A percentile compares a stretch with the other conserved stretches of the same genome.
phyloP scores from a whole-genome alignment of 192 early-diverging fungal species.

The Entomortierella parvispora region DNA sequence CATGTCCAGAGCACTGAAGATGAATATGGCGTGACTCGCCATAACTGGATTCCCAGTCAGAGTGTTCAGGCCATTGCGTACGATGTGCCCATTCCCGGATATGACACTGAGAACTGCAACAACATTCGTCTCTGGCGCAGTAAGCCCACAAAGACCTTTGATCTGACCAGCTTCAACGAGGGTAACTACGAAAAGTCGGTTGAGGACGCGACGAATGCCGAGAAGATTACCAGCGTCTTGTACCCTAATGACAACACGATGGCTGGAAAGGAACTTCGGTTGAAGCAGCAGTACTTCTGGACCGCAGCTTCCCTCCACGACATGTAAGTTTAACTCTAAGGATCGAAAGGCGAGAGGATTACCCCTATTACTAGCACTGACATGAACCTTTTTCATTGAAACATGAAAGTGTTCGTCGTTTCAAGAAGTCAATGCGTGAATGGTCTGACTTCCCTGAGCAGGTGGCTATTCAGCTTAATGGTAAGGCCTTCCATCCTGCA shows the following conservation, averaged over 20 bases:
- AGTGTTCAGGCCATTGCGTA: slow-evolving; percentile 93
- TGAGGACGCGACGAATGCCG: slow-evolving; percentile 90
- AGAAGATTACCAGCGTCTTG: slow-evolving; percentile 94
- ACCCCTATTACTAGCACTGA: no score
- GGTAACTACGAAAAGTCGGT: slow-evolving; percentile 95
- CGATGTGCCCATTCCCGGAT: slow-evolving; percentile 97
- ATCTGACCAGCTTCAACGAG: slow-evolving; percentile 85
- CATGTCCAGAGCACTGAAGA: slow-evolving; percentile 79
- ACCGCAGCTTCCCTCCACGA: slow-evolving; percentile 90
- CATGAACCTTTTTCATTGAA: not conserved
- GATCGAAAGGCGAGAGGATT: no score
- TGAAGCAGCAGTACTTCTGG: slow-evolving; percentile 99
- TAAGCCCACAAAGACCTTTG: slow-evolving; percentile 91
- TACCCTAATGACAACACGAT: slow-evolving; percentile 99
- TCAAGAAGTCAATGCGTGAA: slow-evolving; percentile 86
- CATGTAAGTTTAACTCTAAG: slow-evolving; percentile 57
- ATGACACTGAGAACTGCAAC: slow-evolving; percentile 92
- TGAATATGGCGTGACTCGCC: slow-evolving; percentile 70
- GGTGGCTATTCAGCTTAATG: slow-evolving; percentile 97
- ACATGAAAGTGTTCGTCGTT: slow-evolving; percentile 77
- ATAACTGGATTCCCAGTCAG: slow-evolving; percentile 88
- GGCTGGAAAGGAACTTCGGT: slow-evolving; percentile 94
- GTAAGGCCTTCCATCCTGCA: slow-evolving; percentile 43
- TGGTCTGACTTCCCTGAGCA: slow-evolving; percentile 92
- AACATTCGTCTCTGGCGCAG: slow-evolving; percentile 98